A percentile compares a stretch with the other conserved stretches of the same genome.
phyloP scores from a whole-genome alignment of 495 filamentous ascomycete genomes.

The Hyaloscypha variabilis region DNA sequence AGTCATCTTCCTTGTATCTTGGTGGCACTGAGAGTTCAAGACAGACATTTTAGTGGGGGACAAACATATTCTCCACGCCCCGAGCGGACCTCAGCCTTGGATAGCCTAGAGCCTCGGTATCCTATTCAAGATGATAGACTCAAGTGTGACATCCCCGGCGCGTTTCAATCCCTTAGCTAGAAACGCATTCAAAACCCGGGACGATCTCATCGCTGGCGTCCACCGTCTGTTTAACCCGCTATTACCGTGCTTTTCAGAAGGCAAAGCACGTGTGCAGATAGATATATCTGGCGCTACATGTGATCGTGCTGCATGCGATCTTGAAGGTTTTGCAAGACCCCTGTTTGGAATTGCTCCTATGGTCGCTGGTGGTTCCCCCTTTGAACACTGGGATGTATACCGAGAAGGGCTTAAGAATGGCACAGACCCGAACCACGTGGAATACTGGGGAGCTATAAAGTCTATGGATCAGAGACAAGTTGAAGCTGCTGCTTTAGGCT shows the following conservation, averaged over 20 bases:
- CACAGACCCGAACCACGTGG: constrained; percentile 8
- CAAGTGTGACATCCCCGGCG: constrained; percentile 6
- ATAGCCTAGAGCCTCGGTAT: no score
- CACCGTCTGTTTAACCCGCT: constrained; percentile 12
- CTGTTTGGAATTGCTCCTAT: constrained; percentile 18
- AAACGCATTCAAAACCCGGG: constrained; percentile 8
- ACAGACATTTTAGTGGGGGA: no score
- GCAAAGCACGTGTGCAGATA: constrained; percentile 17
- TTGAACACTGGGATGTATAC: constrained; percentile 14
- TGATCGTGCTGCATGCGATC: constrained; percentile 13
- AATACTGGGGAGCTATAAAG: constrained; percentile 12
- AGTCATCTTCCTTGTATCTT: no score
- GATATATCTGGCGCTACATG: constrained; percentile 11
- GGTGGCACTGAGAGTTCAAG: no score
- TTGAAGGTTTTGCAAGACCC: constrained; percentile 16
- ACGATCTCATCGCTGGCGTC: constrained; percentile 13
- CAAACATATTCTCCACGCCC: no score
- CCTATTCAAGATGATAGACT: constrained; percentile 23
- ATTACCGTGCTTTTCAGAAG: constrained; percentile 12
- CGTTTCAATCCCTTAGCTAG: constrained; percentile 8
- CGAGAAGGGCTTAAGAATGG: constrained; percentile 15
- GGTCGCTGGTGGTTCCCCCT: constrained; percentile 14
- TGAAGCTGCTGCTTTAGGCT: constrained; percentile 9
- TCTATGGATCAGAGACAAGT: constrained; percentile 12
- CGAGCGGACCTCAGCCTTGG: no score